Evolutionary conservation across 345 rosid genomes (phyloP), one percentile per base, ranked within the genome.

Genomic region (Citrus maxima): DNA sequence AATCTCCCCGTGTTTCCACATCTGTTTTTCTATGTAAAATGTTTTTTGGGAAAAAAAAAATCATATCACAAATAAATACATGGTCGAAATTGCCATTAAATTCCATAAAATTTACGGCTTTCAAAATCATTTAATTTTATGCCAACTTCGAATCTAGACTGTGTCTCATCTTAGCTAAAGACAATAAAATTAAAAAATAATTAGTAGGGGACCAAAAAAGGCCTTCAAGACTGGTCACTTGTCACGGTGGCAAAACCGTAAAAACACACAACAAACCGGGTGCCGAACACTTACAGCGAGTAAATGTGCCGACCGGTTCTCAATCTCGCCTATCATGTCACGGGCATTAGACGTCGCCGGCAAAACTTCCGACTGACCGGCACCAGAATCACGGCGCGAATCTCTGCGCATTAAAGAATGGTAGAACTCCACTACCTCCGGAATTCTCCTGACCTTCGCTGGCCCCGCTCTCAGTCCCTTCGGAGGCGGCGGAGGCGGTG

Each of bases 261-360:
- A 86, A 83, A 87, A 73, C 42, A 46, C 22, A 38, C 21, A 25
- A 38, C 64, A n/a, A 72, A 70, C 58, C 3, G 34, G 37, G 77
- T 7, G 78, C 54, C 68, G 72, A 74, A 80, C 51, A 79, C 94
- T 83, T 85, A 96, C 99, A 84, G 99, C 98, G 34, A 90, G 90
- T 72, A 96, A 87, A 84, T 96, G 83, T 34, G 97, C 81, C 79
- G 99, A 96, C 76, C 99, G 91, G 85, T 94, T 96, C 89, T 96
- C 99, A 34, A 96, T 96, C 89, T 96, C 99, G 42, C 99, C 98
- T 74, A 96, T 96, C 99, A 96, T 96, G 78, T 96, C 97, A 51
- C 98, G 90, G 7, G 97, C 91, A 54, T 89, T 93, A 21, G 91
- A 84, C 54, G 85, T 79, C 28, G 89, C 88, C 25, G 89, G 85